These are phyloP conservation scores for Galerina sulciceps DNA, from an alignment of 768 basidiomycete genomes.

Conservation along the genomic window DNA sequence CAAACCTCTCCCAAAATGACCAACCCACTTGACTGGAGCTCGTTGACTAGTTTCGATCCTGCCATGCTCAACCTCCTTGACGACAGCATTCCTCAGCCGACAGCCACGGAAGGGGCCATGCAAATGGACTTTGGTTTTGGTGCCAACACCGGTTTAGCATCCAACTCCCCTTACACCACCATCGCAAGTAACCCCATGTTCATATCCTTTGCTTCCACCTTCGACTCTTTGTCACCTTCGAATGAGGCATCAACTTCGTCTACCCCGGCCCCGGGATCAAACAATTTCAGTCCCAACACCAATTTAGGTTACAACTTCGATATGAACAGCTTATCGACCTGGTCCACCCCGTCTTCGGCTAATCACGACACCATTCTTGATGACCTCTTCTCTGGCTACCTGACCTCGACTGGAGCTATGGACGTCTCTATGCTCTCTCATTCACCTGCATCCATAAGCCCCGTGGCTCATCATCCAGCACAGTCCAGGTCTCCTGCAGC, in stretches of 20 bases:
- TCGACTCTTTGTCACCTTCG: constrained; percentile 43
- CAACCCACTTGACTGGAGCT: constrained; percentile 65
- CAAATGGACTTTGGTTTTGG: constrained; percentile 65
- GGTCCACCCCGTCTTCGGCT: constrained; percentile 38
- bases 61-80: constrained; percentile 67
- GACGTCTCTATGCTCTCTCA: constrained; percentile 35
- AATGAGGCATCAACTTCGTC: constrained; percentile 16
- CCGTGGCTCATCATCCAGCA: constrained; percentile 52
- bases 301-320: constrained; percentile 49
- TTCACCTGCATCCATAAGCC: constrained; percentile 52
- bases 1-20: constrained; percentile 38
- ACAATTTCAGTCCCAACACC: constrained; percentile 20
- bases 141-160: constrained; percentile 46
- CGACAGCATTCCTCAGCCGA: constrained; percentile 52
- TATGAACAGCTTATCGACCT: constrained; percentile 48
- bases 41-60: constrained; percentile 74
- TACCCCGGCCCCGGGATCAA: constrained; percentile 12
- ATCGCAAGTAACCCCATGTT: constrained; percentile 85
- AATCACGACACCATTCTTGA: constrained; percentile 46
- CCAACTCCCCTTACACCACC: constrained; percentile 67
- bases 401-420: constrained; percentile 28
- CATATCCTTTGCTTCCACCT: constrained; percentile 75
- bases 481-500: constrained; percentile 25
- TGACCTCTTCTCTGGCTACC: constrained; percentile 48
- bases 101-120: constrained; percentile 62